Conservation (phyloP, 306 rosid species). For the Cyamopsis tetragonoloba region DNA sequence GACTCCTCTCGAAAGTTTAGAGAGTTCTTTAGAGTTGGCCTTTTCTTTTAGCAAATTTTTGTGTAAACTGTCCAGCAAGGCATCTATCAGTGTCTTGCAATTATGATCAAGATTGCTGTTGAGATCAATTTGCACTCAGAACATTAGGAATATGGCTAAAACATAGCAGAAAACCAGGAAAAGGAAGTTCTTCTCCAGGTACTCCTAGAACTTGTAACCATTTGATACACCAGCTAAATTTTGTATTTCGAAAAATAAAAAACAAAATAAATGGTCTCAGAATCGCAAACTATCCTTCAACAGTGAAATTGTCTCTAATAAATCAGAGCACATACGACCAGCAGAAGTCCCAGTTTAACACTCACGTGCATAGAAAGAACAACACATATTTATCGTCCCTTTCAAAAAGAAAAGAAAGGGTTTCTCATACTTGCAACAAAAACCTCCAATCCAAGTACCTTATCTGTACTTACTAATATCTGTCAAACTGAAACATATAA, state of each 20-base stretch:
- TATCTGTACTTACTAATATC: neutral
- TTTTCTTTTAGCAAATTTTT: neutral
- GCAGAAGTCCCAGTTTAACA: neutral
- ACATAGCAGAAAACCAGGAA: neutral
- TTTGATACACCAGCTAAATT: neutral
- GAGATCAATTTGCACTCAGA: constrained; percentile 8
- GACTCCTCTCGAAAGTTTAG: neutral
- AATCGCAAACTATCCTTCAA: neutral
- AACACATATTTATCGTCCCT: neutral
- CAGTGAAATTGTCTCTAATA: neutral
- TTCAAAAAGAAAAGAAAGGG: neutral
- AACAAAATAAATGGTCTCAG: neutral
- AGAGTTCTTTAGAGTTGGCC: neutral
- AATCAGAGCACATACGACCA: neutral
- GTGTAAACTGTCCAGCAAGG: neutral
- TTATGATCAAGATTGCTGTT: neutral
- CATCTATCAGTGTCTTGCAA: neutral
- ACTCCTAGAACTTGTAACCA: neutral
- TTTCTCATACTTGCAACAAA: constrained; percentile 3
- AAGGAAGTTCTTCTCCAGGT: neutral
- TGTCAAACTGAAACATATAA: neutral
- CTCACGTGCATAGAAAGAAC: neutral
- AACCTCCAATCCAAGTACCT: constrained; percentile 1
- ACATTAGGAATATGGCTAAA: neutral
- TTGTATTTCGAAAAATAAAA: neutral